Evolutionary conservation across 2,329 filamentous ascomycete species (phyloP).

Genomic region (Diaporthe sp.): DNA sequence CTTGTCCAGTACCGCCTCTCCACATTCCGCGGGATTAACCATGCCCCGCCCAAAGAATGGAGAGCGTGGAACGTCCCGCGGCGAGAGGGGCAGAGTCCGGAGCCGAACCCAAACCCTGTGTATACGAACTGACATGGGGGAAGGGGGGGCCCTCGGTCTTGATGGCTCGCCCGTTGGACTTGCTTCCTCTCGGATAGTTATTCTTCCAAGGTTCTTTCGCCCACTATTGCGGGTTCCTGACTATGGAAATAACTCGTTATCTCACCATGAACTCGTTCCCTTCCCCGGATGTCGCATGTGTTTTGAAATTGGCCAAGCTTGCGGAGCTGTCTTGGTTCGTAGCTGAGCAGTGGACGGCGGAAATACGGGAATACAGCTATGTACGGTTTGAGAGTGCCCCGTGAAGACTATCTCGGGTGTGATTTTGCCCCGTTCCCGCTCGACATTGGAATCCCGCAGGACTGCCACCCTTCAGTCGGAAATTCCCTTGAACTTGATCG

Average conservation of each 20-base stretch:
- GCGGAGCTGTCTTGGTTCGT: background rate
- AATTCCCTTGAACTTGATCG: background rate
- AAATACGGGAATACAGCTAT: background rate
- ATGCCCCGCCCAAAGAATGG: background rate
- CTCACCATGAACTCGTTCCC: no score
- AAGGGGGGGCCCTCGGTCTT: background rate
- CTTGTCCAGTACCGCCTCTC: background rate
- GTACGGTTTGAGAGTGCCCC: background rate
- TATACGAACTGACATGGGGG: background rate
- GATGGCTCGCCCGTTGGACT: background rate
- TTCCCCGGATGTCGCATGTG: no score
- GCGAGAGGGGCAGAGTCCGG: background rate
- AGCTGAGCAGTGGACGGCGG: background rate
- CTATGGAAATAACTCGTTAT: background rate
- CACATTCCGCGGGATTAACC: conserved; percentile 23
- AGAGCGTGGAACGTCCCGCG: background rate
- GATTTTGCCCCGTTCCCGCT: background rate
- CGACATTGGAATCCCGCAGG: background rate
- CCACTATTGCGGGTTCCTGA: accelerated
- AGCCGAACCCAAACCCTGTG: background rate
- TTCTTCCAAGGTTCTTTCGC: no score
- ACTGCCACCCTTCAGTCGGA: background rate
- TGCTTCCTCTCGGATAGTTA: background rate
- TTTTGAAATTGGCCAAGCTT: background rate
- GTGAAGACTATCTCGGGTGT: background rate